Evolutionary conservation across 164 flowering plant genomes (phyloP), one percentile per base, ranked within the genome.

Genomic region (Buxus sempervirens): DNA sequence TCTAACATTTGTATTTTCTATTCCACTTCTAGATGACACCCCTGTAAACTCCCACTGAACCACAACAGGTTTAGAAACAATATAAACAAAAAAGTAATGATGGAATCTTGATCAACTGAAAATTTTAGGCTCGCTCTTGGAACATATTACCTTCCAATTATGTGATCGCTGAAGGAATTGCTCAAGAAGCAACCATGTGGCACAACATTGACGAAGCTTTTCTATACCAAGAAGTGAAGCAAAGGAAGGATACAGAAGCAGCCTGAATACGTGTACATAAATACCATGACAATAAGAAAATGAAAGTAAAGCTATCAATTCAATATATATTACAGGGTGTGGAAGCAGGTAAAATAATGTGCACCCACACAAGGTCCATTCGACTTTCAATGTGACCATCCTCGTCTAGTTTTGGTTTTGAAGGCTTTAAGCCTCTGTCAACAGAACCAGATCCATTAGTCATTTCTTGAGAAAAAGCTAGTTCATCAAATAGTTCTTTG

Each of bases 181-280:
- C 79, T 95, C 97, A 53, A 96, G 88, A 75, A 92, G 90, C 77
- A 96, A 81, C 99, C 99, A 96, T 67, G 98, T 90, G 62, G 91
- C 82, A 83, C 98, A 92, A 73, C 96, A 78, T 65, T 90, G 94
- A 42, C 98, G 95, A 73, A 96, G 90, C 75, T 82, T 90, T 82
- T 96, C 98, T 72, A 96, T 90, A 26, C 99, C 99, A 76, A 96
- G 91, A 80, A 96, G 83, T 73, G 94, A 85, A 68, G 99, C 97
- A 79, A 92, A 81, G 65, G 88, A 77, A 74, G 97, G 98, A 77
- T 96, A 96, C 68, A 96, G 68, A 70, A 90, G 83, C 76, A 89
- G 82, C 86, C 99, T 96, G 90, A 66, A 78, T 67, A 78, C 13
- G 53, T 19, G 57, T 41, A 58, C 57, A 59, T 56, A 72, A 20